phyloP scores from a whole-genome alignment of 2,329 filamentous ascomycete species.

The Fusarium liriodendri region DNA sequence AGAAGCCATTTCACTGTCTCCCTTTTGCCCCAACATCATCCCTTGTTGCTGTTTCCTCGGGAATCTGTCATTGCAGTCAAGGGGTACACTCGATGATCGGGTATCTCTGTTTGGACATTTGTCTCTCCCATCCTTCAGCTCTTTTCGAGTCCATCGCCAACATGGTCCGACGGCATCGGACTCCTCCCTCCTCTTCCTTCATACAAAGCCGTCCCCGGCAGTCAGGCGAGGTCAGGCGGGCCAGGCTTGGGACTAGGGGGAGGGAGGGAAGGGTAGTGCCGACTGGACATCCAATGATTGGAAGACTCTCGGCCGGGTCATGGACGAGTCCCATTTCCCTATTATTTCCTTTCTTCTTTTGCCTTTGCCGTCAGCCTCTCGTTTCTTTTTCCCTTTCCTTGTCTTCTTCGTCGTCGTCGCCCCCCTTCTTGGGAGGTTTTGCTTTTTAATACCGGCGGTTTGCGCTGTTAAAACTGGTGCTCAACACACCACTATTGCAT shows the following conservation, averaged over 20 bases:
- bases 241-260: conserved; percentile 4
- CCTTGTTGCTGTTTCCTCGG: conserved; percentile 5
- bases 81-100: not conserved
- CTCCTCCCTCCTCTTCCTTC: not conserved
- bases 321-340: conserved; percentile 19
- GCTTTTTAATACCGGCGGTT: not conserved
- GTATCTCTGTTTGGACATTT: not conserved
- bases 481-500: conserved; percentile 8
- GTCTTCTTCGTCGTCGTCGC: not conserved
- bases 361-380: not conserved
- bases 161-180: conserved; percentile 14
- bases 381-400: conserved; percentile 6
- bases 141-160: not conserved
- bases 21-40: conserved; percentile 16
- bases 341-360: conserved; percentile 10
- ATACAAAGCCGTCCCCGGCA: conserved; percentile 20
- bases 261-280: conserved; percentile 9
- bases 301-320: conserved; percentile 12
- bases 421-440: not conserved
- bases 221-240: conserved; percentile 35
- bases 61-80: not conserved
- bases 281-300: conserved; percentile 26
- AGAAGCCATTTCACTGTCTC: conserved; percentile 8
- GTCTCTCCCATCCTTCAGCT: not conserved
- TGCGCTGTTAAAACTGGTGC: not conserved